A percentile compares a stretch with the other conserved stretches of the same genome.
Conservation (phyloP, 208 protist species). For the Crithidia fasciculata region DNA sequence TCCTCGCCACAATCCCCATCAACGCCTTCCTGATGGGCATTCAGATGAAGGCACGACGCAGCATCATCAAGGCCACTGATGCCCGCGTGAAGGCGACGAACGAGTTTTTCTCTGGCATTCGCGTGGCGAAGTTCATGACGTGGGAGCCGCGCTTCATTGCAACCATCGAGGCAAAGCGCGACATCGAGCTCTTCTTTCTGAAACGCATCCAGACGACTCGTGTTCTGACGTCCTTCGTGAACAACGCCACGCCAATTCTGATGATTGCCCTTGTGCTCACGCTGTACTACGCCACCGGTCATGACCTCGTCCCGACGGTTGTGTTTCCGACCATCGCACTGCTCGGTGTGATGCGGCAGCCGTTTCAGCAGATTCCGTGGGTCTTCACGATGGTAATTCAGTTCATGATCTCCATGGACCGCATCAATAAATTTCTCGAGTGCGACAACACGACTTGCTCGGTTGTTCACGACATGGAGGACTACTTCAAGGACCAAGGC, state of each 20-base stretch:
- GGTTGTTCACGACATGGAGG: constrained; percentile 35
- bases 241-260: constrained; percentile 68
- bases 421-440: constrained; percentile 75
- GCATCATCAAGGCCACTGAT: constrained; percentile 67
- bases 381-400: constrained; percentile 63
- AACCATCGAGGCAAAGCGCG: constrained; percentile 44
- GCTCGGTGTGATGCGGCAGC: constrained; percentile 89
- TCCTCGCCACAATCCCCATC: constrained; percentile 68
- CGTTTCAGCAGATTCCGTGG: constrained; percentile 89
- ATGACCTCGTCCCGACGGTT: constrained; percentile 69
- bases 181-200: constrained; percentile 57
- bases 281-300: constrained; percentile 52
- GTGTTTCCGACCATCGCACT: constrained; percentile 92
- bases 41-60: constrained; percentile 30
- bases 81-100: constrained; percentile 80
- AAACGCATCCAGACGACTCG: constrained; percentile 37
- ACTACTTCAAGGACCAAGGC: constrained; percentile 21
- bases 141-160: constrained; percentile 80
- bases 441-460: constrained; percentile 11
- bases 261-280: constrained; percentile 64
- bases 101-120: constrained; percentile 88
- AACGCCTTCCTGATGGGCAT: constrained; percentile 46
- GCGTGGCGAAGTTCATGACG: constrained; percentile 91
- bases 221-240: constrained; percentile 55
- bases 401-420: constrained; percentile 75